Evolutionary conservation across 1,139 yeast species (phyloP), one percentile per base, ranked within the genome.

Genomic region (Diutina pseudorugosa): DNA sequence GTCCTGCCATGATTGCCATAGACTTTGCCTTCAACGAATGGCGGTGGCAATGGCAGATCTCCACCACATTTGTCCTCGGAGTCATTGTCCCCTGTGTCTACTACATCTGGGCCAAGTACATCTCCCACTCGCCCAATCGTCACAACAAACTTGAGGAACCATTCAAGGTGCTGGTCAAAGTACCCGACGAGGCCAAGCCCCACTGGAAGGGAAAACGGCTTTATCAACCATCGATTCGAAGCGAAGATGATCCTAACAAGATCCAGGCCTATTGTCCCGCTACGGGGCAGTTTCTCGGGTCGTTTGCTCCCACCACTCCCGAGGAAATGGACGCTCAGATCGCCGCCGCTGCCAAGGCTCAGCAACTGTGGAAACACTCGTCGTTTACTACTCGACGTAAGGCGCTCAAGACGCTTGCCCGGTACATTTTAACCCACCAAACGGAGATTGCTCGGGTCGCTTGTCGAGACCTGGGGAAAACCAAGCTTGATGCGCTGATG

Each of bases 241-340:
- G 77, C 61, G 63, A 77, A 1, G 77, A 76, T 48, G 91, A 85
- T 54, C 86, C 90, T 0, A 72, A 69, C 21, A 72, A 70, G 59
- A 86, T 91, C 56, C 94, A 87, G 62, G 81, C 93, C 57, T 85
- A 87, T 64, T 93, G 98, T 68, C 98, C 98, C 5, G 97, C 98
- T 0, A 93, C 98, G 0, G 94, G 96, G 33, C 96, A 89, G 68
- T 82, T 75, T 55, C 71, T 93, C 58, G 98, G 96, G 1, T 74
- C 82, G 18, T 82, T 82, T 59, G 71, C 75, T 48, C 82, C 89
- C 4, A 80, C 82, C 53, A 67, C 84, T 11, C 72, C 74, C 51
- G 77, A 74, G 6, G 93, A 88, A 48, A 86, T 93, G 68, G 94
- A 91, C 64, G 61, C 61, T 11, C 75, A 80, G 56, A 81, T 93